A percentile compares a stretch with the other conserved stretches of the same genome.
Evolutionary conservation across 2,329 filamentous ascomycete genomes (phyloP).

Genomic region (Emericellopsis cladophorae): DNA sequence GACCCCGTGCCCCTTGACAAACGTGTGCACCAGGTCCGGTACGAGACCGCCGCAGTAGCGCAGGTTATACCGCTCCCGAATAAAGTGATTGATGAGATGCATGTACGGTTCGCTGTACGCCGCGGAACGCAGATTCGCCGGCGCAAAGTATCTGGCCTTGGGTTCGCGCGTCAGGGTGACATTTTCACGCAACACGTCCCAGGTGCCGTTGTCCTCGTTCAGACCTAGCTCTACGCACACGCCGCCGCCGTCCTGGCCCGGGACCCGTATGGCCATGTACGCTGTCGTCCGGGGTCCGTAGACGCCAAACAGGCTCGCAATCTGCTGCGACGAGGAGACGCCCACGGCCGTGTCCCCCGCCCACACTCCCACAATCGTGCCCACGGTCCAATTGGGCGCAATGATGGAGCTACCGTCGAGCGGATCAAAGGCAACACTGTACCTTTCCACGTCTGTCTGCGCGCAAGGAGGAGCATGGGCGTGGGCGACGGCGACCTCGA

Average conservation of each 20-base stretch:
- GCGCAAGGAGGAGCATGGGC: background rate
- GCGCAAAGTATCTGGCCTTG: conserved; percentile 46
- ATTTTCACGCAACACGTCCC: conserved; percentile 24
- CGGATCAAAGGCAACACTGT: conserved; percentile 50
- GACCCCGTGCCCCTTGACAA: conserved; percentile 49
- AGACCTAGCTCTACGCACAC: conserved; percentile 1
- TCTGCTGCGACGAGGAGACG: conserved; percentile 25
- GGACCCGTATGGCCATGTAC: conserved; percentile 38
- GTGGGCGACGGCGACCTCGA: conserved; percentile 25
- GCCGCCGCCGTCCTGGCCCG: conserved; percentile 14
- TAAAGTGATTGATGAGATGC: conserved; percentile 32
- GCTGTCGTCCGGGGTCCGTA: conserved; percentile 43
- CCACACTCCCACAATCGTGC: conserved; percentile 49
- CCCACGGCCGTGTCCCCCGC: conserved; percentile 30
- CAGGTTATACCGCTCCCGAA: conserved; percentile 42
- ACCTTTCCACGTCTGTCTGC: conserved; percentile 22
- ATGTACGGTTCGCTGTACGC: conserved; percentile 36
- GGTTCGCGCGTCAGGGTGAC: conserved; percentile 24
- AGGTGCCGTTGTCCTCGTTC: conserved; percentile 5
- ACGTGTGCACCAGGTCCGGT: conserved; percentile 44
- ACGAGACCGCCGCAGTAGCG: conserved; percentile 49
- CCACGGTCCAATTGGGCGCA: conserved; percentile 43
- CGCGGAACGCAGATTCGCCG: conserved; percentile 46
- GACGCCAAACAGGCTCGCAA: conserved; percentile 38
- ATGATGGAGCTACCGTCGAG: conserved; percentile 52